Evolutionary conservation across 148 eudicot genomes (phyloP).

Genomic region (Silene conica): DNA sequence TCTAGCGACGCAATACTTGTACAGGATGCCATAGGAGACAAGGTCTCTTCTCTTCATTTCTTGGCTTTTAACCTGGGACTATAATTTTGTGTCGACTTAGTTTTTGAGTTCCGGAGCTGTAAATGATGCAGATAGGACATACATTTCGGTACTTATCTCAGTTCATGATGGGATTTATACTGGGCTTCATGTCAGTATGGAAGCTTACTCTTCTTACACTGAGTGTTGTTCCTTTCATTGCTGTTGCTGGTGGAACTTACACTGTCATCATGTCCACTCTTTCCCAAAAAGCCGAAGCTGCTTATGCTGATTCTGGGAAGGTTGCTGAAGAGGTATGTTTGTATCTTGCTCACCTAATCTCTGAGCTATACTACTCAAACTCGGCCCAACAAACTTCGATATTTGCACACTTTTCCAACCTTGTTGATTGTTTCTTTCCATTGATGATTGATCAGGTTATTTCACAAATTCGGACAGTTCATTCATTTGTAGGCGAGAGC

Average conservation of each 20-base stretch:
- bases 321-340: conserved; percentile 62
- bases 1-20: conserved; percentile 67
- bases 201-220: conserved; percentile 63
- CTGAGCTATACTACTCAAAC: not conserved
- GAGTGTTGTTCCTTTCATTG: conserved; percentile 61
- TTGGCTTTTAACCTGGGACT: not conserved
- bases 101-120: not conserved
- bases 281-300: conserved; percentile 54
- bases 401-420: not conserved
- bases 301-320: conserved; percentile 73
- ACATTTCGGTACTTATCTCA: conserved; percentile 60
- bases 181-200: conserved; percentile 66
- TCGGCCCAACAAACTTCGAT: not conserved
- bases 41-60: conserved; percentile 33
- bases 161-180: conserved; percentile 49
- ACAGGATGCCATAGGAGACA: conserved; percentile 78
- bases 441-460: conserved; percentile 40
- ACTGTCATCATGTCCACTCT: conserved; percentile 52
- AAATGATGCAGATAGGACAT: conserved; percentile 57
- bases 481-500: conserved; percentile 63
- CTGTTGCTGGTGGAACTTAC: conserved; percentile 63
- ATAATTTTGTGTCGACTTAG: not conserved
- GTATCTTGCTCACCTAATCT: not conserved
- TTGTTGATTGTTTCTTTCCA: not conserved
- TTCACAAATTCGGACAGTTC: conserved; percentile 65